Evolutionary conservation across 2,329 filamentous ascomycete species (phyloP).

Genomic region (Fusarium citri): DNA sequence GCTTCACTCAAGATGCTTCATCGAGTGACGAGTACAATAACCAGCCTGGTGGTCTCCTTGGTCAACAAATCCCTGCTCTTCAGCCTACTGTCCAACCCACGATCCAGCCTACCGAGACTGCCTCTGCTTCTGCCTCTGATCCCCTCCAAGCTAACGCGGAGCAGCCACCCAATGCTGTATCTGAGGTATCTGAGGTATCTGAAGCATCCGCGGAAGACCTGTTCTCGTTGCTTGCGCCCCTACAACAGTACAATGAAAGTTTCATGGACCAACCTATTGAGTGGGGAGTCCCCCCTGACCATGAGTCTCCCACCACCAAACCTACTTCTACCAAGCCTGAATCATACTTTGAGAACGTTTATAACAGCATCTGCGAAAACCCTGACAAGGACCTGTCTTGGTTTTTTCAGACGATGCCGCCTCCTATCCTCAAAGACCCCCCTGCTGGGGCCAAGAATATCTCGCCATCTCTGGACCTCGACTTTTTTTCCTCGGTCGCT

Average conservation of each 20-base stretch:
- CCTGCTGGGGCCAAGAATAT: background rate
- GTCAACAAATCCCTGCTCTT: background rate
- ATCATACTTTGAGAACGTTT: background rate
- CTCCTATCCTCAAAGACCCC: background rate
- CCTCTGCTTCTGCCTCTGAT: background rate
- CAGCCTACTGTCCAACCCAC: too few species aligned
- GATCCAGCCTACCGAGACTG: background rate
- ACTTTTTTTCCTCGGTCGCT: background rate
- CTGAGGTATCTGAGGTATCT: background rate
- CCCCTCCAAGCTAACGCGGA: background rate
- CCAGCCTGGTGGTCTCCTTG: background rate
- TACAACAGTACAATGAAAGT: background rate
- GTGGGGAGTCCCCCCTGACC: background rate
- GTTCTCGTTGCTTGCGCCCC: background rate
- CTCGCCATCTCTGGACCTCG: background rate
- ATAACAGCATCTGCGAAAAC: background rate
- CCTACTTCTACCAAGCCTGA: background rate
- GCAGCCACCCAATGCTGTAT: background rate
- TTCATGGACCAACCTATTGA: background rate
- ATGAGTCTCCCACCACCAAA: background rate
- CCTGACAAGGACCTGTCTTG: background rate
- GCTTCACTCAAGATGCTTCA: background rate
- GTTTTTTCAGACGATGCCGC: background rate
- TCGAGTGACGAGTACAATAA: background rate
- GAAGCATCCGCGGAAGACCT: background rate